Conservation (phyloP, 257 asterid genomes). For the Scutellaria barbata region DNA sequence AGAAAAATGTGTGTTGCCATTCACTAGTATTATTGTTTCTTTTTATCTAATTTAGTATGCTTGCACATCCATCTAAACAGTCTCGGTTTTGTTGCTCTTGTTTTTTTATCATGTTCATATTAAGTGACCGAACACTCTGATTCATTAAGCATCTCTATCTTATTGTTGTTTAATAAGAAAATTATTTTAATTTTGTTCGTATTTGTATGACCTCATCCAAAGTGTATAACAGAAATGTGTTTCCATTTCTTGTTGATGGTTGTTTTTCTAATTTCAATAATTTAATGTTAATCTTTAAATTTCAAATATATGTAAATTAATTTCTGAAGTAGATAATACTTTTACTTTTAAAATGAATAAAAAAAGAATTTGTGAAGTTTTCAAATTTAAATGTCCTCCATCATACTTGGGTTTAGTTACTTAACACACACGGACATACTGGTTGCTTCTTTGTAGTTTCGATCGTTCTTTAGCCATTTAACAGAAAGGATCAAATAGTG, state of each 20-base stretch:
- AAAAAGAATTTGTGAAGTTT: not conserved
- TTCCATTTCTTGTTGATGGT: not conserved
- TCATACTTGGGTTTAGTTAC: not conserved
- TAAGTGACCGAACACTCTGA: too few species aligned
- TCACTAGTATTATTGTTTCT: too few species aligned
- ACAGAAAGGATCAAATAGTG: not conserved
- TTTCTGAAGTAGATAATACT: not conserved
- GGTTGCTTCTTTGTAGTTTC: conserved; percentile 12
- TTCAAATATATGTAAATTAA: conserved; percentile 5
- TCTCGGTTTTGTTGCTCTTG: too few species aligned
- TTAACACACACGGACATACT: conserved; percentile 2
- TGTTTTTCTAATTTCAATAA: not conserved
- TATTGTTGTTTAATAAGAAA: too few species aligned
- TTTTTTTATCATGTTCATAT: too few species aligned
- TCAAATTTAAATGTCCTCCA: conserved; percentile 1
- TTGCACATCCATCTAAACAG: too few species aligned
- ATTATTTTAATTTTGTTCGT: too few species aligned
- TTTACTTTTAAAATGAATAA: conserved; percentile 4
- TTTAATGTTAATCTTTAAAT: not conserved
- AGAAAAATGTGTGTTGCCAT: too few species aligned
- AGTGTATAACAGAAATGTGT: too few species aligned
- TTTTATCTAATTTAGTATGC: too few species aligned
- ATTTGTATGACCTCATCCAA: too few species aligned
- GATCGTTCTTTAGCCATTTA: conserved; percentile 21
- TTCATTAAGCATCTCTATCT: too few species aligned